Conservation (phyloP, 2,329 filamentous ascomycete genomes). For the Tricladium varicosporioides region DNA sequence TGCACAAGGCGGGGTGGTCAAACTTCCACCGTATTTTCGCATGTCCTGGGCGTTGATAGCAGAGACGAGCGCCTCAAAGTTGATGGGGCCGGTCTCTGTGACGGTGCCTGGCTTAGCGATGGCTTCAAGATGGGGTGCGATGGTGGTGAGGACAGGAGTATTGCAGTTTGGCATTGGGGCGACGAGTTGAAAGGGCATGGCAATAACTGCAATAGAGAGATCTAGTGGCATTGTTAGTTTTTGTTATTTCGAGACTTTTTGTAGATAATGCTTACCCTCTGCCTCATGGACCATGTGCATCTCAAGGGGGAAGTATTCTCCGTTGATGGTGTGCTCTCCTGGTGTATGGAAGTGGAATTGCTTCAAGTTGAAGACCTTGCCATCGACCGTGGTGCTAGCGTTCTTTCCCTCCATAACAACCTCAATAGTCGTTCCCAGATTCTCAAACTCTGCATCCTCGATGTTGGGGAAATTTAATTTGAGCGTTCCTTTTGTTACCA, state of each 20-base stretch:
- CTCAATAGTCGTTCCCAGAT: slow-evolving; percentile 23
- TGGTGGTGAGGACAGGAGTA: slow-evolving; percentile 39
- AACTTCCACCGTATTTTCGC: slow-evolving; percentile 51
- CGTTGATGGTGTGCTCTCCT: slow-evolving; percentile 53
- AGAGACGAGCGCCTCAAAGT: slow-evolving; percentile 11
- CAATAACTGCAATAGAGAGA: slow-evolving; percentile 31
- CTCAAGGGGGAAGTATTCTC: slow-evolving; percentile 41
- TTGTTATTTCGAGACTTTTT: no score
- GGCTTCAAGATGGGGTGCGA: slow-evolving; percentile 22
- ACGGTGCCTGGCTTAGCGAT: slow-evolving; percentile 15
- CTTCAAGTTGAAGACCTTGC: slow-evolving; percentile 12
- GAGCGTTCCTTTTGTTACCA: slow-evolving; percentile 6
- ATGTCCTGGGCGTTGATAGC: slow-evolving; percentile 10
- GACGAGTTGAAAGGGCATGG: slow-evolving; percentile 37
- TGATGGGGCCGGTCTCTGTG: slow-evolving; percentile 14
- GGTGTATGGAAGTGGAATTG: slow-evolving; percentile 63
- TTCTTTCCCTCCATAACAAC: slow-evolving; percentile 22
- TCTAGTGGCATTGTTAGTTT: slow-evolving; percentile 8
- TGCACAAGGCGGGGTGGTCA: slow-evolving; percentile 62
- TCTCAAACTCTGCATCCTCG: slow-evolving; percentile 21
- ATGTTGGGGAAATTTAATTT: slow-evolving; percentile 13
- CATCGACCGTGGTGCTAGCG: slow-evolving; percentile 6
- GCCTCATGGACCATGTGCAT: slow-evolving; percentile 42
- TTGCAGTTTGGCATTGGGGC: slow-evolving; percentile 32
- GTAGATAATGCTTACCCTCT: slow-evolving; percentile 21